phyloP scores from a whole-genome alignment of 2,329 filamentous ascomycete genomes.

The Alternaria arbusti region DNA sequence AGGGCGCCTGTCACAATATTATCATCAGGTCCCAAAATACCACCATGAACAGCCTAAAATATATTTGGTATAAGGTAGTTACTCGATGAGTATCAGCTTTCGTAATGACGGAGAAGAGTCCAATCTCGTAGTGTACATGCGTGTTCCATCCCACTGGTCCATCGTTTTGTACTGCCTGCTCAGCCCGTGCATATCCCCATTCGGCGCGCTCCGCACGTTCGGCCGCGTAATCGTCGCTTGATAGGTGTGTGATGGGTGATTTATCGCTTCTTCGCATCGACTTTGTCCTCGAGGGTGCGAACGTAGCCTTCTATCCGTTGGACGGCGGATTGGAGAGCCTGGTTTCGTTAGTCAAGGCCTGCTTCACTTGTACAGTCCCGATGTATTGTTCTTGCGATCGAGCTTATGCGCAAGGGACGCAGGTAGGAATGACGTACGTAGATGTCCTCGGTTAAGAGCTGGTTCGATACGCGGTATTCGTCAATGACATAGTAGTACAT shows the following conservation, averaged over 20 bases:
- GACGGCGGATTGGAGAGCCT: slow-evolving; percentile 85
- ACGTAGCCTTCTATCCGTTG: slow-evolving; percentile 86
- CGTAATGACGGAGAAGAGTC: slow-evolving; percentile 1
- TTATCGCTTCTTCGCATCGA: slow-evolving; percentile 57
- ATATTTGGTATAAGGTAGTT: not conserved
- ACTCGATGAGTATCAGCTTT: not conserved
- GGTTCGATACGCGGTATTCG: slow-evolving; percentile 93
- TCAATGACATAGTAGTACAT: slow-evolving; percentile 93
- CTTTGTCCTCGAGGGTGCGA: slow-evolving; percentile 79
- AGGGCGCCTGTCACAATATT: not conserved
- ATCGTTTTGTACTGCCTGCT: not conserved
- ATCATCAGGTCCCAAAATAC: not conserved
- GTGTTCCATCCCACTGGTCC: not conserved
- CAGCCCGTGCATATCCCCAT: not conserved
- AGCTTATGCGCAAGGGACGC: not conserved
- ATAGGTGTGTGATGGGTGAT: not conserved
- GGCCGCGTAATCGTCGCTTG: not conserved
- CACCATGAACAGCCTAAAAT: not conserved
- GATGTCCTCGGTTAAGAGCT: slow-evolving; percentile 93
- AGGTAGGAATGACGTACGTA: slow-evolving; percentile 69
- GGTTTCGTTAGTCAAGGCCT: slow-evolving; percentile 19
- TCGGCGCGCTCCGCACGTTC: not conserved
- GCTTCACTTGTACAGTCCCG: not conserved
- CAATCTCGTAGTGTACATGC: slow-evolving; percentile 7
- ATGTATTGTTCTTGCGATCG: not conserved